phyloP scores from a whole-genome alignment of 306 rosid species.

The Biancaea sappan region DNA sequence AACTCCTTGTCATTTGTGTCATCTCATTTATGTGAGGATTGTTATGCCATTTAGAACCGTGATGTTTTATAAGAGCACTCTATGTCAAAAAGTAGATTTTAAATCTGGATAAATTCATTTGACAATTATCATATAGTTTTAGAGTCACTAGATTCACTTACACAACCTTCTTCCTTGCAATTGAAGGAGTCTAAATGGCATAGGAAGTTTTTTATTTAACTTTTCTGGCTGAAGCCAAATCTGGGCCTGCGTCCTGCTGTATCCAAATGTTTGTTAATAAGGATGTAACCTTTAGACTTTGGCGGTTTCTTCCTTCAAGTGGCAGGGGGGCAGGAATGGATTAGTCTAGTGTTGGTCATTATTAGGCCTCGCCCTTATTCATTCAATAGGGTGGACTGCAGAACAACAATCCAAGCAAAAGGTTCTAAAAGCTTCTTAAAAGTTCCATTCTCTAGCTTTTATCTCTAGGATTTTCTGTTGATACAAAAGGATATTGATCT shows the following conservation, averaged over 20 bases:
- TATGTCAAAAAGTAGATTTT: background rate
- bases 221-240: background rate
- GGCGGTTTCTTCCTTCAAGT: background rate
- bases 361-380: background rate
- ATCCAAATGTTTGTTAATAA: background rate
- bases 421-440: background rate
- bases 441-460: background rate
- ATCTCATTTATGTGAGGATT: background rate
- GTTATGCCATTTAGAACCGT: background rate
- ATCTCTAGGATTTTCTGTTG: background rate
- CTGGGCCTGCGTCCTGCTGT: background rate
- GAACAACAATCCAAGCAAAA: conserved; percentile 3
- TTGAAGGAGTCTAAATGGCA: background rate
- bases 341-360: background rate
- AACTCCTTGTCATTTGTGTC: background rate
- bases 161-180: background rate
- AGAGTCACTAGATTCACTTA: background rate
- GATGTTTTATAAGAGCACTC: background rate
- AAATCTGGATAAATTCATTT: background rate
- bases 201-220: background rate
- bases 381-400: background rate
- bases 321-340: conserved; percentile 11
- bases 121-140: background rate
- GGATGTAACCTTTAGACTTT: background rate
- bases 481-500: conserved; percentile 18